Evolutionary conservation across 2,329 filamentous ascomycete species (phyloP), one percentile per base, ranked within the genome.

Genomic region (Metarhizium brunneum): DNA sequence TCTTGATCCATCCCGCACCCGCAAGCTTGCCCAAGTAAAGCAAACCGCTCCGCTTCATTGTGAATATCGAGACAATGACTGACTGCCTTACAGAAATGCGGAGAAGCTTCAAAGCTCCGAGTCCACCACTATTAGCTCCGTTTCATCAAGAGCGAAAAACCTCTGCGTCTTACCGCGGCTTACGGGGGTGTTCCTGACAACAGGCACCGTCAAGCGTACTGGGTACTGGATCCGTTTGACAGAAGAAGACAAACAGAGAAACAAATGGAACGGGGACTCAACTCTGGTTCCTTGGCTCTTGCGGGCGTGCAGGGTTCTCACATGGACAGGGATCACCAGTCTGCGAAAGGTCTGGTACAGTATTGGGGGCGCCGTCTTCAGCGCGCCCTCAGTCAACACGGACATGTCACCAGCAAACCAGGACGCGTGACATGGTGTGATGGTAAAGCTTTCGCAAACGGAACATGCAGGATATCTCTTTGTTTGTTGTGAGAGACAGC

Each of bases 21-120:
- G 40, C 51, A 53, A 53, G 38, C 40, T 53, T 53, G 20, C 16
- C 51, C 51, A 40, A 53, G 51, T 38, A 47, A 30, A 53, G 50
- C 32, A 13, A 45, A 45, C 11, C 14, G 47, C 13, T 25, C 43
- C 18, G 43, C 14, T 47, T 14, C 43, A 10, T 25, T 25, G 18
- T 42, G 32, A 35, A 35, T 35, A 35, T 35, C 32, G 32, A 11
- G 32, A 35, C 32, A 35, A 11, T 35, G 38, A 40, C 7, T 40
- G 14, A 40, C 8, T 16, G 38, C 10, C 38, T 5, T 7, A 40
- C 10, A 16, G 13, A 40, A 11, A 16, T 16, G 11, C 32, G 32
- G 32, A 35, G 32, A 35, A 35, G 32, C 32, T 35, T 40, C 38
- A 40, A 13, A 40, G 38, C 35, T 13, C 7, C 35, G 35, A 36